Percentiles rank a stretch among this genome's conserved stretches.
Conservation (phyloP, 768 basidiomycete genomes). For the Tricholoma terreum region DNA sequence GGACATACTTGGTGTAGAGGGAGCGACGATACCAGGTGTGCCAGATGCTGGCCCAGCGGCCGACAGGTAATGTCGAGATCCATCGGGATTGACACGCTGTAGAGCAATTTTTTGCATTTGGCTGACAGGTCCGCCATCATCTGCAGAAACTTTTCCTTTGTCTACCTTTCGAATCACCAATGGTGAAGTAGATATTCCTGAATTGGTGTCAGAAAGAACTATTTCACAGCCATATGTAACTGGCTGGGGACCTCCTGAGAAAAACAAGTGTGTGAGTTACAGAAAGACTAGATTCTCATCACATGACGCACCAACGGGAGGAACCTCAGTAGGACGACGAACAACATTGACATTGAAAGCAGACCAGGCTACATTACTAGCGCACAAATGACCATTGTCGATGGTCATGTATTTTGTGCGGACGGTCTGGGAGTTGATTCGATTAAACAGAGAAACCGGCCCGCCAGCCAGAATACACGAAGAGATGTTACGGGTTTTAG, state of each 20-base stretch:
- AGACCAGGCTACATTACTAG: conserved; percentile 91
- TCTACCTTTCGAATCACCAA: conserved; percentile 91
- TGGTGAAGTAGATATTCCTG: conserved; percentile 82
- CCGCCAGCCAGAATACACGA: conserved; percentile 88
- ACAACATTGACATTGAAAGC: conserved; percentile 93
- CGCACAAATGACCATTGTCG: conserved; percentile 77
- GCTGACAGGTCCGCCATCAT: conserved; percentile 89
- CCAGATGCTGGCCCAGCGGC: conserved; percentile 85
- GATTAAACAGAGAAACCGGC: conserved; percentile 90
- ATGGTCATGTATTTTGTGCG: conserved; percentile 98
- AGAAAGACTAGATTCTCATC: conserved; percentile 37
- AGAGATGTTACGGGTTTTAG: conserved; percentile 89
- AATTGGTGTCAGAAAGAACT: conserved; percentile 77
- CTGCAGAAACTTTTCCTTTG: conserved; percentile 81
- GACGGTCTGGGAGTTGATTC: conserved; percentile 95
- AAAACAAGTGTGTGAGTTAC: conserved; percentile 37
- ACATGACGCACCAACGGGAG: conserved; percentile 64
- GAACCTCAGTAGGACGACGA: conserved; percentile 63
- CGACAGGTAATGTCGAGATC: conserved; percentile 82
- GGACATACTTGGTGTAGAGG: conserved; percentile 73
- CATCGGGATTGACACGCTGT: conserved; percentile 78
- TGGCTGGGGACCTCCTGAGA: conserved; percentile 66
- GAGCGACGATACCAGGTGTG: conserved; percentile 62
- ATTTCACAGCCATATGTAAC: conserved; percentile 93
- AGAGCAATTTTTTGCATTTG: conserved; percentile 97